phyloP scores from a whole-genome alignment of 768 basidiomycete genomes.

The Rubroboletus pulcherrimus region DNA sequence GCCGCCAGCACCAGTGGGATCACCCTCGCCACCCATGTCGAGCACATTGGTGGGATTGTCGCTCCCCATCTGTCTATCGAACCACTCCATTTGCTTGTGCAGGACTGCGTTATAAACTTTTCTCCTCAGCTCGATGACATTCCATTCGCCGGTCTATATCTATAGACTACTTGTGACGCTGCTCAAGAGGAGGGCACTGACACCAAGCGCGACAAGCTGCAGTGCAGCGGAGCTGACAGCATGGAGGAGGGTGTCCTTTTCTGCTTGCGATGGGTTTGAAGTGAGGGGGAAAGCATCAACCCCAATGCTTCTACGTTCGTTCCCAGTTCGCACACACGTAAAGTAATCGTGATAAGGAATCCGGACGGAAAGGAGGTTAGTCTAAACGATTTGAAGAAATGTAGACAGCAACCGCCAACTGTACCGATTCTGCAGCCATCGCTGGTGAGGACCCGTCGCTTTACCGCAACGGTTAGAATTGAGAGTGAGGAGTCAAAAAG shows the following conservation, averaged over 20 bases:
- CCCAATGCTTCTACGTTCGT: conserved; percentile 65
- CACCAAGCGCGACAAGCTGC: conserved; percentile 61
- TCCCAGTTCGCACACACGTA: conserved; percentile 41
- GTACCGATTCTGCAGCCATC: conserved; percentile 38
- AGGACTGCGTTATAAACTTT: conserved; percentile 67
- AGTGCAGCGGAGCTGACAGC: conserved; percentile 59
- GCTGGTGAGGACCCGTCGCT: conserved; percentile 24
- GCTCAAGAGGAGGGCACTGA: conserved; percentile 65
- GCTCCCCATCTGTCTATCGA: conserved; percentile 72
- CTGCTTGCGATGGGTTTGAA: conserved; percentile 34
- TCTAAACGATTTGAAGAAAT: conserved; percentile 51
- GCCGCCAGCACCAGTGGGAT: conserved; percentile 76
- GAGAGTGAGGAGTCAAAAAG: conserved; percentile 59
- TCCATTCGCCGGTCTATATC: conserved; percentile 85
- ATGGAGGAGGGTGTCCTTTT: conserved; percentile 51
- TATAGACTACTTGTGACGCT: conserved; percentile 75
- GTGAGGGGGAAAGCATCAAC: conserved; percentile 56
- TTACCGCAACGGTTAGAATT: conserved; percentile 48
- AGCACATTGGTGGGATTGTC: conserved; percentile 42
- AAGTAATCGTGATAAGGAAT: conserved; percentile 57
- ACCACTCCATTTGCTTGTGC: conserved; percentile 79
- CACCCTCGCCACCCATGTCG: conserved; percentile 36
- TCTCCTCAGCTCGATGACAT: conserved; percentile 62
- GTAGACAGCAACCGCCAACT: conserved; percentile 38
- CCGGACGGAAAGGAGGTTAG: conserved; percentile 63